phyloP scores from a whole-genome alignment of 345 rosid species.

The Corchorus olitorius region DNA sequence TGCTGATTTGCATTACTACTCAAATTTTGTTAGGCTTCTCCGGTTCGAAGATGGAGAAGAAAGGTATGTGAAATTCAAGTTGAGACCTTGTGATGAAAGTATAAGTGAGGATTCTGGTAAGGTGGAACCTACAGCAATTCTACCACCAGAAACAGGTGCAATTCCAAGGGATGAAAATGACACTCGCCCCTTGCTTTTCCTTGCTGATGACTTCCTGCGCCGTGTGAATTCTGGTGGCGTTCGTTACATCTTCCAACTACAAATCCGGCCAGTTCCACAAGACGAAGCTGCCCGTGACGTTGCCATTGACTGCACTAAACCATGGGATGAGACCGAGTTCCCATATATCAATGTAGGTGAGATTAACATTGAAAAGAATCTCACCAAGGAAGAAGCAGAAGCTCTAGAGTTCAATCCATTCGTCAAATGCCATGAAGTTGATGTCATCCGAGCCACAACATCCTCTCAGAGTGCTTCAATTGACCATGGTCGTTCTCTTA shows the following conservation, averaged over 20 bases:
- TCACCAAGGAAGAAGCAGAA: slow-evolving; percentile 54
- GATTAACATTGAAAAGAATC: slow-evolving; percentile 45
- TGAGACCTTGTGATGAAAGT: slow-evolving; percentile 47
- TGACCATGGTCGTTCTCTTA: slow-evolving; percentile 67
- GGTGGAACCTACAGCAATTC: slow-evolving; percentile 63
- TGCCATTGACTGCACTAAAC: slow-evolving; percentile 66
- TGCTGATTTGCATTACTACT: slow-evolving; percentile 59
- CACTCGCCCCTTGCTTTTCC: slow-evolving; percentile 59
- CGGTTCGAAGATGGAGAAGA: slow-evolving; percentile 59
- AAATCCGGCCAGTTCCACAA: slow-evolving; percentile 42
- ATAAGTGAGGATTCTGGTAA: slow-evolving; percentile 56
- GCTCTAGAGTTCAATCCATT: slow-evolving; percentile 59
- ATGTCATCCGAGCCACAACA: slow-evolving; percentile 57
- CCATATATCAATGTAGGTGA: slow-evolving; percentile 58
- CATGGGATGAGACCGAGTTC: slow-evolving; percentile 58
- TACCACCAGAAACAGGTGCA: slow-evolving; percentile 82
- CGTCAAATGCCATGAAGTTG: slow-evolving; percentile 45
- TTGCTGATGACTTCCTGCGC: slow-evolving; percentile 55
- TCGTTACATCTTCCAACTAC: slow-evolving; percentile 60
- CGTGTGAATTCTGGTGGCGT: slow-evolving; percentile 49
- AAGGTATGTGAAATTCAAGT: slow-evolving; percentile 66
- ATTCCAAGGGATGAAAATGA: slow-evolving; percentile 59
- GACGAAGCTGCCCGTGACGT: slow-evolving; percentile 45
- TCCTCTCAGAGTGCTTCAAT: slow-evolving; percentile 66
- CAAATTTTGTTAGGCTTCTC: slow-evolving; percentile 60